A percentile compares a stretch with the other conserved stretches of the same genome.
Conservation (phyloP, 352 stramenopile species). For the Pythium rhizo-oryzae region DNA sequence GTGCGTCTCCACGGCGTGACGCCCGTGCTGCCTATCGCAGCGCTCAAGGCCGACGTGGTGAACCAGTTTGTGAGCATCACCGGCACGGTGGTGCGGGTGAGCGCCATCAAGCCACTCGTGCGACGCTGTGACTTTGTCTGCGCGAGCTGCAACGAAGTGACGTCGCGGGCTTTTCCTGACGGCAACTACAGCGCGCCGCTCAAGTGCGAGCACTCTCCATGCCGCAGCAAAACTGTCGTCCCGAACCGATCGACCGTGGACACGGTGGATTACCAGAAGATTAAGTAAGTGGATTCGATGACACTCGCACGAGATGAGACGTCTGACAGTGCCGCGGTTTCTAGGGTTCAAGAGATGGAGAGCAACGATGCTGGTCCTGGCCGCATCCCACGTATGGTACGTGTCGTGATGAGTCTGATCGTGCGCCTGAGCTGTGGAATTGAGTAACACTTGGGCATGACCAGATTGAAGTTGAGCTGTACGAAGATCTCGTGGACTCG, state of each 20-base stretch:
- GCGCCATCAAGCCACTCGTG: conserved; percentile 61
- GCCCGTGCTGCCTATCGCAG: conserved; percentile 42
- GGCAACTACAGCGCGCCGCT: conserved; percentile 57
- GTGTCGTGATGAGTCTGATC: no score
- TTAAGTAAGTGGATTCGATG: conserved; percentile 21
- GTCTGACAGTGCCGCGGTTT: background rate
- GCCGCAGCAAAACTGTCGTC: conserved; percentile 49
- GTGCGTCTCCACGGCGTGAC: conserved; percentile 51
- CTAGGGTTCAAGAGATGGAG: conserved; percentile 83
- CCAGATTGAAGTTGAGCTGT: conserved; percentile 64
- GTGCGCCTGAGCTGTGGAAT: no score
- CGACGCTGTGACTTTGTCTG: conserved; percentile 68
- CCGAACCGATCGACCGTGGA: conserved; percentile 63
- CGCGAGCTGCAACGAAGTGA: conserved; percentile 49
- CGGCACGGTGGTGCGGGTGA: conserved; percentile 62
- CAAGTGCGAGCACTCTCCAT: conserved; percentile 47
- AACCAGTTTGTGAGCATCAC: conserved; percentile 52
- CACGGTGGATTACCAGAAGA: conserved; percentile 78
- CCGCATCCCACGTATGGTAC: conserved; percentile 64
- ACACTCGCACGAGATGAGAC: background rate
- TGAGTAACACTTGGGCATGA: no score
- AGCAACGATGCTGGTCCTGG: conserved; percentile 76
- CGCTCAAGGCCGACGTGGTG: conserved; percentile 54
- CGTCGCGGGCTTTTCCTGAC: conserved; percentile 44
- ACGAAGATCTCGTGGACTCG: conserved; percentile 89